These are phyloP conservation scores for Gossypium thurberi DNA, from an alignment of 345 rosid genomes.

Conservation along the genomic window DNA sequence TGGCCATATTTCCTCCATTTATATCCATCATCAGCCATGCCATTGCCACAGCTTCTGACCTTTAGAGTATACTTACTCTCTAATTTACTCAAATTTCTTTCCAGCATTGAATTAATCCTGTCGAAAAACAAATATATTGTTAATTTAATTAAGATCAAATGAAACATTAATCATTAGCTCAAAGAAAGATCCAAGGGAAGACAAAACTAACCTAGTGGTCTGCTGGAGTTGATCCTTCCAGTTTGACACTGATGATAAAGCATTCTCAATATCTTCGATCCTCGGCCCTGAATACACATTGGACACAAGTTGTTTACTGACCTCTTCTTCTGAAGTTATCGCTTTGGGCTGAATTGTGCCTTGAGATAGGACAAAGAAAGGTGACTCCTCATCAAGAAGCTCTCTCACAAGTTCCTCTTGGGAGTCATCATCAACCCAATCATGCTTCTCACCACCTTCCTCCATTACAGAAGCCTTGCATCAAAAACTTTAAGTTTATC, in stretches of 20 bases:
- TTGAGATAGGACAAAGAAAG: slow-evolving; percentile 34
- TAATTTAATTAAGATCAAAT: neutral
- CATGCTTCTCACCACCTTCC: slow-evolving; percentile 19
- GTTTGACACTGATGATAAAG: slow-evolving; percentile 30
- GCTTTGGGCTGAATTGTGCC: neutral
- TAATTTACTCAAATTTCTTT: slow-evolving; percentile 33
- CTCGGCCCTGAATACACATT: slow-evolving; percentile 50
- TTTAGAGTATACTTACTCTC: slow-evolving; percentile 68
- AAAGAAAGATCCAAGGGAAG: neutral
- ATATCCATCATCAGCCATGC: slow-evolving; percentile 77
- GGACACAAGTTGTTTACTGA: slow-evolving; percentile 28
- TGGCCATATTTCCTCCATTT: slow-evolving; percentile 98
- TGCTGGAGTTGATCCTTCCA: slow-evolving; percentile 21
- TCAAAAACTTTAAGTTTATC: neutral
- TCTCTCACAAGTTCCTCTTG: slow-evolving; percentile 46
- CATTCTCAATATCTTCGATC: slow-evolving; percentile 44
- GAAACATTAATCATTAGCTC: neutral
- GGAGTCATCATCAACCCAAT: slow-evolving; percentile 15
- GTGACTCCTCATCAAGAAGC: slow-evolving; percentile 45
- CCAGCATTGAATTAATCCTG: slow-evolving; percentile 22
- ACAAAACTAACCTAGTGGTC: slow-evolving; percentile 22
- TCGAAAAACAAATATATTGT: neutral
- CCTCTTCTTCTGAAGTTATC: slow-evolving; percentile 17
- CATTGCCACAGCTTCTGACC: slow-evolving; percentile 49
- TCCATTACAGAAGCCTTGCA: slow-evolving; percentile 18